Evolutionary conservation across 2,329 filamentous ascomycete genomes (phyloP).

Genomic region (Fusarium musae): DNA sequence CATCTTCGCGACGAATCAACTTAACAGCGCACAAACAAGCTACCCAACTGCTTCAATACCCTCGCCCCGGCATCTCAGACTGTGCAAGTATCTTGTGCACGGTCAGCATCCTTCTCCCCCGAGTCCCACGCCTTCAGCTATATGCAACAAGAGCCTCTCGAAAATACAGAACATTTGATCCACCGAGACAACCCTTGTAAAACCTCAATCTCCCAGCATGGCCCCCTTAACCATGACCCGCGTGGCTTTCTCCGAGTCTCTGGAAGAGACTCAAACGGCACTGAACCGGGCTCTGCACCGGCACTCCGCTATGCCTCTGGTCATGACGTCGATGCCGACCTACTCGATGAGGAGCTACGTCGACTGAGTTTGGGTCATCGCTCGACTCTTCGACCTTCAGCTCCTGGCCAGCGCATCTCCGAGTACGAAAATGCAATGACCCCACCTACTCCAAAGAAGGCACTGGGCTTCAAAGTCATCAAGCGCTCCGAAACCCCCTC

Average conservation of each 20-base stretch:
- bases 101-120: constrained; percentile 54
- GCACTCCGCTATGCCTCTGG: constrained; percentile 43
- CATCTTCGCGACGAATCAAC: constrained; percentile 30
- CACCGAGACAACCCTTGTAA: constrained; percentile 52
- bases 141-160: constrained; percentile 71
- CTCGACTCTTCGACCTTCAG: constrained; percentile 44
- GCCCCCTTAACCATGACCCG: constrained; percentile 60
- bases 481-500: constrained; percentile 57
- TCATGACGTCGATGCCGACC: constrained; percentile 53
- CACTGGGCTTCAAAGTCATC: constrained; percentile 66
- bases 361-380: constrained; percentile 59
- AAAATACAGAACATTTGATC: constrained; percentile 57
- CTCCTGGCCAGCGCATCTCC: constrained; percentile 64
- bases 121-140: constrained; percentile 59
- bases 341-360: constrained; percentile 62
- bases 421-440: constrained; percentile 71
- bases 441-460: constrained; percentile 58
- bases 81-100: constrained; percentile 65
- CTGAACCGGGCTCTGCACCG: constrained; percentile 51
- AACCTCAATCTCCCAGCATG: constrained; percentile 63
- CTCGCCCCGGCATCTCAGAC: constrained; percentile 49
- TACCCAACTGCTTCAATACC: not conserved
- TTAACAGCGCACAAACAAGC: constrained; percentile 21
- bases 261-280: constrained; percentile 49
- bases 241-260: constrained; percentile 50